Conservation (phyloP, 306 rosid genomes). For the Pyrus bretschneideri region DNA sequence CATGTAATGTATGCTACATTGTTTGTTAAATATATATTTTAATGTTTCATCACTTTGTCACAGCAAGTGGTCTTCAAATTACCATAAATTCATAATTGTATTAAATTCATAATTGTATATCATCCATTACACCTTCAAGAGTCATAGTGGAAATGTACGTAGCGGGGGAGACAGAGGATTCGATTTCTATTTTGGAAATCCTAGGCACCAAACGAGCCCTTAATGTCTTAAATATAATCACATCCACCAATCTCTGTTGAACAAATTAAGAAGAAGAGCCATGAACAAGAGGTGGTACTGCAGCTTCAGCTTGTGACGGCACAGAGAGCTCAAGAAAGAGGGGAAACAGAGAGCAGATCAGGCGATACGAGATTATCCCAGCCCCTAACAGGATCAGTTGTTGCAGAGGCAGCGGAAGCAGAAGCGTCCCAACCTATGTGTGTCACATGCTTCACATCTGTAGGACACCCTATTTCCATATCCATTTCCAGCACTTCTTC, state of each 20-base stretch:
- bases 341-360: slow-evolving; percentile 30
- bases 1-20: slow-evolving; percentile 7
- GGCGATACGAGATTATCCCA: slow-evolving; percentile 59
- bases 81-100: neutral
- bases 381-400: slow-evolving; percentile 22
- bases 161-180: neutral
- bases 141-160: neutral
- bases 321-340: slow-evolving; percentile 35
- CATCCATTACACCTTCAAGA: neutral
- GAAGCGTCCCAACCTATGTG: slow-evolving; percentile 86
- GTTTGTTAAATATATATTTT: slow-evolving; percentile 16
- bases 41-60: slow-evolving; percentile 4
- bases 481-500: slow-evolving; percentile 44
- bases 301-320: slow-evolving; percentile 15
- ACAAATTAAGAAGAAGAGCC: slow-evolving; percentile 12
- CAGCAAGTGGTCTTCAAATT: neutral
- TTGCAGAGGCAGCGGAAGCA: slow-evolving; percentile 11
- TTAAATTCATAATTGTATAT: neutral
- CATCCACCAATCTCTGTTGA: neutral
- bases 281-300: slow-evolving; percentile 16
- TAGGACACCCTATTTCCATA: slow-evolving; percentile 90
- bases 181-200: neutral
- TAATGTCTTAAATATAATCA: slow-evolving; percentile 3
- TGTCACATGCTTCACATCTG: slow-evolving; percentile 91
- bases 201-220: neutral